These are phyloP conservation scores for Cynanchum wilfordii DNA, from an alignment of 257 asterid genomes.

Conservation along the genomic window DNA sequence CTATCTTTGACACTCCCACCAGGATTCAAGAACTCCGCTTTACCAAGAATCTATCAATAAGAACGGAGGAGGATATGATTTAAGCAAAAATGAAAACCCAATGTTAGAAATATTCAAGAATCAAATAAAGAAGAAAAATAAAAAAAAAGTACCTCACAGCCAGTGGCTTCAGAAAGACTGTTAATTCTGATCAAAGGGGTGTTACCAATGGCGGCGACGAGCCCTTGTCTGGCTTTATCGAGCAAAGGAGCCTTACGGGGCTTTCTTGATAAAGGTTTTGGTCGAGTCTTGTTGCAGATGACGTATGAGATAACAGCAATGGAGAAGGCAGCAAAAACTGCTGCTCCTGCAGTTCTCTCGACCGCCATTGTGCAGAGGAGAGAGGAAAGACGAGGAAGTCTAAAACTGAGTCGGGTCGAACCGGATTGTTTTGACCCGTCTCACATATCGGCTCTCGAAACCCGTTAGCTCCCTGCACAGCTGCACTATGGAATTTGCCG, in stretches of 20 bases:
- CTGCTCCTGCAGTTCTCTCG: conserved; percentile 47
- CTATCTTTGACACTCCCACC: conserved; percentile 98
- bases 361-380: conserved; percentile 33
- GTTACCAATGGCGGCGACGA: conserved; percentile 85
- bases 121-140: not conserved
- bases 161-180: conserved; percentile 88
- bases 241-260: conserved; percentile 7
- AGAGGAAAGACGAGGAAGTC: not conserved
- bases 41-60: conserved; percentile 66
- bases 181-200: conserved; percentile 89
- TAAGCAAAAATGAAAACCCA: not conserved
- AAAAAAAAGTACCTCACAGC: conserved; percentile 57
- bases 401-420: conserved; percentile 1
- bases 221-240: conserved; percentile 49
- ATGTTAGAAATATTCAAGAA: not conserved
- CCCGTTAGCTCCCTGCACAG: too few species aligned
- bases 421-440: conserved; percentile 3
- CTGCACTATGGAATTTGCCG: too few species aligned
- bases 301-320: conserved; percentile 48
- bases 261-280: conserved; percentile 29
- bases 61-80: not conserved
- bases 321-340: conserved; percentile 53
- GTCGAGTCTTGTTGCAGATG: conserved; percentile 28
- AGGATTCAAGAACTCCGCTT: conserved; percentile 94
- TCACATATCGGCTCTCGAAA: not conserved